Evolutionary conservation across 345 rosid species (phyloP), one percentile per base, ranked within the genome.

Genomic region (Eucalyptus sp.): DNA sequence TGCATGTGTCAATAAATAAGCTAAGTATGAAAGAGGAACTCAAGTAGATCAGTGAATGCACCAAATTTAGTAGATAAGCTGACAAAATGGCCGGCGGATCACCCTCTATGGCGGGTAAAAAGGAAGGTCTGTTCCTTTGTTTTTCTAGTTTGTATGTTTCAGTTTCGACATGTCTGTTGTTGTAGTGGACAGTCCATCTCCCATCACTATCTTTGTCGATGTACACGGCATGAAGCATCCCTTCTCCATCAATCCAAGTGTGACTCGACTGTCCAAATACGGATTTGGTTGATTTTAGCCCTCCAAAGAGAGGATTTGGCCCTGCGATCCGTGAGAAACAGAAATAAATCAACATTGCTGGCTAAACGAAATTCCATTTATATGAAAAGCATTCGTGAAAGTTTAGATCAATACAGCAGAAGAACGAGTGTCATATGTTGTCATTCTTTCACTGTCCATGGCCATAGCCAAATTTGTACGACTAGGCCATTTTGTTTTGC

Each of bases 161-260:
- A 1, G 94, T 92, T 89, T 95, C 94, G 14, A 94, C 93, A 24
- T 92, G 79, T 89, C 91, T 89, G 89, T 94, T 95, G 25, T 88
- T 93, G 88, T 95, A 94, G 24, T 64, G 43, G 33, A 94, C 89
- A 48, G 31, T 91, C 96, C 95, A 88, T 17, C 49, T 88, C 62
- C 92, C 93, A 56, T 90, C 87, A 46, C 64, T 86, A 58, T 60
- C 66, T 62, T 92, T 94, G 25, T 83, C 62, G 17, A 93, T 90
- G 88, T 95, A 93, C 48, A 95, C 37, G 60, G 90, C 94, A 90
- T 93, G 97, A 79, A 94, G 90, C 95, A 95, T 94, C 27, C 96
- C 96, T 91, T 94, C 96, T 83, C 96, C 95, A 88, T 93, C 95
- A 7, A 94, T 68, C 96, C 94, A 93, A 4, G 90, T 86, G 43